phyloP scores from a whole-genome alignment of 1,284 basidiomycete species.

The Mycena sp. region DNA sequence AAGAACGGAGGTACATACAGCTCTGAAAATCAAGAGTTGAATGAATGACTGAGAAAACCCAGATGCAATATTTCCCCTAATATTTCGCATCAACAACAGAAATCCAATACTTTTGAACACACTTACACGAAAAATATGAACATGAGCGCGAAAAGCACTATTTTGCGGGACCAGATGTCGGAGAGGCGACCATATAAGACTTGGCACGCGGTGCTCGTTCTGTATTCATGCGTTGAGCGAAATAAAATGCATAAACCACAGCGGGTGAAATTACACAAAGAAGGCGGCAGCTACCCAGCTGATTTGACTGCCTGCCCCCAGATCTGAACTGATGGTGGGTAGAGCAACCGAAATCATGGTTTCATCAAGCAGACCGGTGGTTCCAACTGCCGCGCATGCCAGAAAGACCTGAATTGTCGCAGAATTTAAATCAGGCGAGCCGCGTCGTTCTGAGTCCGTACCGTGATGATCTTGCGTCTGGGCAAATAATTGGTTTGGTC shows the following conservation, averaged over 20 bases:
- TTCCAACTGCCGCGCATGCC: slow-evolving; percentile 36
- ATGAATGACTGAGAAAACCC: slow-evolving; percentile 36
- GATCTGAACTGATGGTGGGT: slow-evolving; percentile 38
- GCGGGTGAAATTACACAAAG: slow-evolving; percentile 31
- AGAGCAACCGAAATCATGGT: slow-evolving; percentile 41
- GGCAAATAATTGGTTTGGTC: slow-evolving; percentile 40
- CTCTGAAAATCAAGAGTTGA: slow-evolving; percentile 39
- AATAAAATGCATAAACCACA: background rate
- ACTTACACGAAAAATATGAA: slow-evolving; percentile 38
- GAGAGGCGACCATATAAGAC: slow-evolving; percentile 38
- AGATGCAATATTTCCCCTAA: slow-evolving; percentile 38
- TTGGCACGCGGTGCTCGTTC: slow-evolving; percentile 40
- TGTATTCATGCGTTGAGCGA: slow-evolving; percentile 12
- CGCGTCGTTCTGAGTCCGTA: background rate
- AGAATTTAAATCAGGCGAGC: background rate
- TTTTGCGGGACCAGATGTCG: slow-evolving; percentile 41
- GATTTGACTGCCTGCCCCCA: slow-evolving; percentile 39
- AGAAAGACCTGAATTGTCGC: slow-evolving; percentile 33
- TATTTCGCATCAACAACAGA: background rate
- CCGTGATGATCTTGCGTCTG: slow-evolving; percentile 37
- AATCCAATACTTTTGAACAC: background rate
- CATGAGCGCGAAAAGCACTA: slow-evolving; percentile 39
- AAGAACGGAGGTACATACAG: slow-evolving; percentile 20
- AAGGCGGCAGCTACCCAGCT: slow-evolving; percentile 40
- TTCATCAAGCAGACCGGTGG: slow-evolving; percentile 36